Conservation (phyloP, 2,329 filamentous ascomycete genomes). For the Nigrograna mackinnonii region DNA sequence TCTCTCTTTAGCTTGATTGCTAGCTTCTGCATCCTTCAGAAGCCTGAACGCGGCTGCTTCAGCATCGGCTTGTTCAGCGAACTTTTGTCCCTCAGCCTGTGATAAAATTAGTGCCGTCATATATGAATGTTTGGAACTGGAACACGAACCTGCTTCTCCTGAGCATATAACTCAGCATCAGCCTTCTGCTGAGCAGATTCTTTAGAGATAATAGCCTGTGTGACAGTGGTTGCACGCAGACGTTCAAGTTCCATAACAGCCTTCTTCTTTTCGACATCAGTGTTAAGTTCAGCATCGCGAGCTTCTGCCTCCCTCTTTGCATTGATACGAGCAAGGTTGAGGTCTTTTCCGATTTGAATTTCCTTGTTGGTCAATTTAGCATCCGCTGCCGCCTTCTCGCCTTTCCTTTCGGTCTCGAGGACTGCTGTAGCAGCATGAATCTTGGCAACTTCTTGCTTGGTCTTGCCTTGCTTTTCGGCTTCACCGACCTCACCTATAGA, state of each 20-base stretch:
- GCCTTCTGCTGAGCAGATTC: constrained; percentile 72
- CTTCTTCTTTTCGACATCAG: constrained; percentile 75
- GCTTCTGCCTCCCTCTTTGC: constrained; percentile 74
- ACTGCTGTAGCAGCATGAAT: constrained; percentile 86
- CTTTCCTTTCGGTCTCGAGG: constrained; percentile 81
- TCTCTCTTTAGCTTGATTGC: constrained; percentile 42
- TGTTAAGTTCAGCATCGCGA: constrained; percentile 79
- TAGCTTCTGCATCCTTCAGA: constrained; percentile 47
- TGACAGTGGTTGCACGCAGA: constrained; percentile 75
- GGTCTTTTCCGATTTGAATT: constrained; percentile 71
- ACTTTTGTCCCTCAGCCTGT: constrained; percentile 56
- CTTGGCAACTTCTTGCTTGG: constrained; percentile 85
- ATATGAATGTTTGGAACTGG: too few species aligned
- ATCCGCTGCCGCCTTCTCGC: constrained; percentile 78
- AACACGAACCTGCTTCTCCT: too few species aligned
- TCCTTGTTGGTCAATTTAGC: constrained; percentile 74
- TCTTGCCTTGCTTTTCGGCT: constrained; percentile 75
- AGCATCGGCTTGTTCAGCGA: constrained; percentile 63
- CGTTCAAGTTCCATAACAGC: constrained; percentile 81
- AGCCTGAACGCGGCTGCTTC: constrained; percentile 56
- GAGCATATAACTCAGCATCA: constrained; percentile 59
- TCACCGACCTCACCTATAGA: constrained; percentile 79
- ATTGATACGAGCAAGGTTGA: constrained; percentile 75
- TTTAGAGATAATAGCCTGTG: constrained; percentile 71
- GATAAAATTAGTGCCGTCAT: too few species aligned